Evolutionary conservation across 495 filamentous ascomycete species (phyloP), one percentile per base, ranked within the genome.

Genomic region (Evernia prunastri): DNA sequence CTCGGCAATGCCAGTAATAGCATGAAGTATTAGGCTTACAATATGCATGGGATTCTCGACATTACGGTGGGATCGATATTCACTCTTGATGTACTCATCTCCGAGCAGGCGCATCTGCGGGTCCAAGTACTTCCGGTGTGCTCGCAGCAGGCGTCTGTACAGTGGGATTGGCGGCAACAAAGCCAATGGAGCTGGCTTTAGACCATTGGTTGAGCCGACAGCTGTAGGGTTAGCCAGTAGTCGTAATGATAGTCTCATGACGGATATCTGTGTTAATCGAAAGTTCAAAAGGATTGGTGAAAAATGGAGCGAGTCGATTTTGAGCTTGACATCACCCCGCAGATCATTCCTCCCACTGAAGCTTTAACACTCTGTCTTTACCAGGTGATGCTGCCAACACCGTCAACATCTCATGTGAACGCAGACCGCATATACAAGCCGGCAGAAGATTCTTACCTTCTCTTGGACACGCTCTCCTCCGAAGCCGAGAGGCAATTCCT

Each of bases 41-140:
- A 98, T 85, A 72, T 97, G 92, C 47, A 89, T 82, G 1, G 95
- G 95, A 70, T 97, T 97, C 63, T 97, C 94, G 37, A 93, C 82
- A 61, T 82, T 80, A 58, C 80, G 77, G 72, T 97, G 94, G 9
- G 86, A 86, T 57, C 91, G 81, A 67, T 96, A 98, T 77, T 98
- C 95, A 43, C 81, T 82, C 77, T 92, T 96, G 70, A 97, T 78
- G 76, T 96, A 98, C 67, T 87, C 81, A 71, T 98, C 94, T 0
- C 94, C 94, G 11, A 98, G 75, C 5, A 96, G 51, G 29, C 94
- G 83, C 85, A 89, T 86, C 56, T 94, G 83, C 4, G 70, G 69
- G 1, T 87, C 85, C 23, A 98, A 78, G 65, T 88, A 81, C 63
- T 85, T 88, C 57, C 94, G 84, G 75, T 98, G 95, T 1, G 89